Percentiles rank a stretch among this genome's conserved stretches.
phyloP scores from a whole-genome alignment of 495 filamentous ascomycete species.

The Pseudevernia furfuracea region DNA sequence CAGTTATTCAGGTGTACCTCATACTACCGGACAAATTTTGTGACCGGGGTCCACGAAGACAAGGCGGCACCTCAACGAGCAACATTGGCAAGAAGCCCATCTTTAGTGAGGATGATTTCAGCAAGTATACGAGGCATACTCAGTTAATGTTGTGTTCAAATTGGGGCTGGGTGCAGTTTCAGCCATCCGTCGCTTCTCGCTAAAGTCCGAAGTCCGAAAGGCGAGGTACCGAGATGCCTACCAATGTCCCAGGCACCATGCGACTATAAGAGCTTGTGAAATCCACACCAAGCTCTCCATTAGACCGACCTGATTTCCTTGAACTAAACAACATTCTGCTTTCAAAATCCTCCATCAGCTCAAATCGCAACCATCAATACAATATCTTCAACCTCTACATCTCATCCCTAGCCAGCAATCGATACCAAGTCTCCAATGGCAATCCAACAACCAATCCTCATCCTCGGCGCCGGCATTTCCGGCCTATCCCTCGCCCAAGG shows the following conservation, averaged over 20 bases:
- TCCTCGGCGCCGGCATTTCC: constrained; percentile 45
- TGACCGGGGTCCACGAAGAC: too few species aligned
- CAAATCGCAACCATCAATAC: neutral
- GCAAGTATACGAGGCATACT: too few species aligned
- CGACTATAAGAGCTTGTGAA: neutral
- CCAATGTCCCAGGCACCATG: neutral
- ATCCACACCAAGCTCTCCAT: neutral
- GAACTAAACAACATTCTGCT: neutral
- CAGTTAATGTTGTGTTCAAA: too few species aligned
- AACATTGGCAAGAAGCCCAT: too few species aligned
- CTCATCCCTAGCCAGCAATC: neutral
- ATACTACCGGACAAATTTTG: too few species aligned
- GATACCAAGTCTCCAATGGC: constrained; percentile 22
- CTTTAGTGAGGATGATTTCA: too few species aligned
- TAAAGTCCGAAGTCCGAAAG: neutral
- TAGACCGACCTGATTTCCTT: neutral
- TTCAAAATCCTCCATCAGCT: neutral
- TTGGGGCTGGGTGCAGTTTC: too few species aligned
- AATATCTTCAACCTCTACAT: neutral
- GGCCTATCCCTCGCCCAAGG: constrained; percentile 46
- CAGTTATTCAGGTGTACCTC: too few species aligned
- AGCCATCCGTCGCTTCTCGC: too few species aligned
- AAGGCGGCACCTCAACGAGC: too few species aligned
- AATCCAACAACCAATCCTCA: constrained; percentile 37
- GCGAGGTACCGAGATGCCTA: neutral